Base-by-base conservation (phyloP, 306 rosid species). In the Cucurbita argyrosperma region DNA sequence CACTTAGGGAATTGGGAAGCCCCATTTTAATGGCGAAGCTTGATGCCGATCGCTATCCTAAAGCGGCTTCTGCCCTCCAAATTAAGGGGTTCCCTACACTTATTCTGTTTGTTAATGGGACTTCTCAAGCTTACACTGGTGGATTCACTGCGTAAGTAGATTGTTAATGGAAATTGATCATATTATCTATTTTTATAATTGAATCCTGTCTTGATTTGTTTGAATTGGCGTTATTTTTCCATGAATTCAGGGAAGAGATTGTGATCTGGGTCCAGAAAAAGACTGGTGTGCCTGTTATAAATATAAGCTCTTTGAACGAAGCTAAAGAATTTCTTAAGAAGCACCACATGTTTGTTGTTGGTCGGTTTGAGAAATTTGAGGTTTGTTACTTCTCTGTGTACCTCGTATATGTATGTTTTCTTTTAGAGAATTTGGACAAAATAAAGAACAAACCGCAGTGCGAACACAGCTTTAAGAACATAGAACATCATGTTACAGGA, bases 21-120 rank as follows among this genome's bases (percentile, higher is more conserved):
- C 77, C 92, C 63, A 84, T 94, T 85, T 57, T 91, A 46, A 78
- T 91, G 96, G 95, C 96, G 14, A 94, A 94, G 90, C 79, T 94
- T 26, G 99, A 94, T 80, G 96, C 89, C 46, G 96, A 94, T 37
- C 86, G 97, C 75, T 82, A 79, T 65, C 79, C 97, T 0, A 94
- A 88, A 66, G 59, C 99, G 1, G 97, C 91, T n/a, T 88, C 95
- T 4, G 43, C 76, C 42, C 92, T 94, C 68, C 88, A 89, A 74
- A 78, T 94, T 63, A 94, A 89, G 76, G 99, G 97, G 63, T 94
- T 82, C 66, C 99, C 97, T 66, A 91, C 97, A 69, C 80, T 91
- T 85, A 85, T 89, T 69, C 87, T 94, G 53, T 94, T 91, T 78
- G 87, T 91, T 71, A 91, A 94, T 88, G 99, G 95, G 70, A 82